These are phyloP conservation scores for Solanum appendiculatum DNA, from an alignment of 257 asterid species.

Conservation along the genomic window DNA sequence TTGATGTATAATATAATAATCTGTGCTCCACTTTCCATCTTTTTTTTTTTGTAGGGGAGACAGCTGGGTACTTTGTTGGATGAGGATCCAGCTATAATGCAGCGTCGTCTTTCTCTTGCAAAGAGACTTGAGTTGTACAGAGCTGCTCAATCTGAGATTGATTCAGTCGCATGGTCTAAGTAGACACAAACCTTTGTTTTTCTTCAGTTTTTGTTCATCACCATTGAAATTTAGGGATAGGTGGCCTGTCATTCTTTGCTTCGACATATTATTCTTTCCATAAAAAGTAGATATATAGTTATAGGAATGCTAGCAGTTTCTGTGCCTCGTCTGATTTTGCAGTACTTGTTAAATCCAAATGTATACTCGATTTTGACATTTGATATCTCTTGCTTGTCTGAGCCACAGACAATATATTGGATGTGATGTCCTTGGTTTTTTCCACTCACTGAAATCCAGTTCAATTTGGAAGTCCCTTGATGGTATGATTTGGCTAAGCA, in stretches of 20 bases:
- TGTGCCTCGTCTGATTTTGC: not conserved
- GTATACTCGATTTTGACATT: not conserved
- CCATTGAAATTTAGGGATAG: not conserved
- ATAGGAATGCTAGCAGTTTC: not conserved
- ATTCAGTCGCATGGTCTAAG: conserved; percentile 91
- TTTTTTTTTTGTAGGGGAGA: conserved; percentile 41
- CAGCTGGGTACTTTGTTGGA: conserved; percentile 79
- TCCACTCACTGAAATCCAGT: not conserved
- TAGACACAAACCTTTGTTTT: conserved; percentile 17
- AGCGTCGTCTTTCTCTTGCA: conserved; percentile 61
- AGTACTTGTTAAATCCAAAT: not conserved
- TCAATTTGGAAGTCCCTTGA: not conserved
- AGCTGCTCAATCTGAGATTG: conserved; percentile 91
- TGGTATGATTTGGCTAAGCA: not conserved
- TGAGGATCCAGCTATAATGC: conserved; percentile 97
- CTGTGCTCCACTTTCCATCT: not conserved
- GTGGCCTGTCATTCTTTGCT: conserved; percentile 13
- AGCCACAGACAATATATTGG: not conserved
- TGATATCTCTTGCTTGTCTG: not conserved
- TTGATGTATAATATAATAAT: not conserved
- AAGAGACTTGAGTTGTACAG: conserved; percentile 92
- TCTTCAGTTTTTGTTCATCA: not conserved
- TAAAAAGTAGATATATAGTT: not conserved
- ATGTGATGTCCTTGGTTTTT: not conserved
- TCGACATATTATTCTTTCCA: conserved; percentile 2